phyloP scores from a whole-genome alignment of 371 early-diverging fungal species.

The Apophysomyces elegans region DNA sequence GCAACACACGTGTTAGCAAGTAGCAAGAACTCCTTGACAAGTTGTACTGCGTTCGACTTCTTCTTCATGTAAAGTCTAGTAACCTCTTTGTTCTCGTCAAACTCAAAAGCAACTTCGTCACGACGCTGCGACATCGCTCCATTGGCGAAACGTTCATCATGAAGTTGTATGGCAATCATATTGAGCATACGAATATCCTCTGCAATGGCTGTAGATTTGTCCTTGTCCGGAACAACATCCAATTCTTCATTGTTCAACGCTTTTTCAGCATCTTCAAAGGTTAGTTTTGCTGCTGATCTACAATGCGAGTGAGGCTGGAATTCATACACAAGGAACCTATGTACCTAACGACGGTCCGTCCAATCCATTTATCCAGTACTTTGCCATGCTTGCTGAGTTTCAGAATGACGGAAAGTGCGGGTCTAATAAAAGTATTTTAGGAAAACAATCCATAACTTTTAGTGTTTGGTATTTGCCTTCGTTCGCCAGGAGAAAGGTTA shows the following conservation, averaged over 20 bases:
- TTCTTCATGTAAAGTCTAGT: conserved; percentile 9
- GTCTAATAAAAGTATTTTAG: conserved; percentile 31
- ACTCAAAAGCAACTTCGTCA: conserved; percentile 70
- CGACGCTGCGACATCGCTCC: conserved; percentile 72
- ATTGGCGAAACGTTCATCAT: conserved; percentile 62
- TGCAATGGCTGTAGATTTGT: conserved; percentile 8
- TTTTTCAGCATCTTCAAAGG: conserved; percentile 87
- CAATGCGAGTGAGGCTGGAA: neutral
- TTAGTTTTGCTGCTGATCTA: conserved; percentile 64
- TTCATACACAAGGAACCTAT: neutral
- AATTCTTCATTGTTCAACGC: conserved; percentile 62
- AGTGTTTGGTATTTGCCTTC: conserved; percentile 24
- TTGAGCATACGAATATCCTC: conserved; percentile 75
- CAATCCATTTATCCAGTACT: conserved; percentile 64
- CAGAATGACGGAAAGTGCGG: conserved; percentile 90
- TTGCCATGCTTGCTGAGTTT: conserved; percentile 70
- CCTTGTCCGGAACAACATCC: conserved; percentile 14
- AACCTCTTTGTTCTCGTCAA: conserved; percentile 53
- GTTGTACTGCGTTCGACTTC: conserved; percentile 10
- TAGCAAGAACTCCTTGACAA: conserved; percentile 83
- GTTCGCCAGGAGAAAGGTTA: conserved; percentile 29
- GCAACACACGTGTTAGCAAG: conserved; percentile 92
- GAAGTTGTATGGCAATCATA: conserved; percentile 76
- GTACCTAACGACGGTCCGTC: conserved; percentile 79
- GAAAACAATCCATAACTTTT: neutral